Evolutionary conservation across 2,329 filamentous ascomycete genomes (phyloP), one percentile per base, ranked within the genome.

Genomic region (Dendrostoma leiphaemia): DNA sequence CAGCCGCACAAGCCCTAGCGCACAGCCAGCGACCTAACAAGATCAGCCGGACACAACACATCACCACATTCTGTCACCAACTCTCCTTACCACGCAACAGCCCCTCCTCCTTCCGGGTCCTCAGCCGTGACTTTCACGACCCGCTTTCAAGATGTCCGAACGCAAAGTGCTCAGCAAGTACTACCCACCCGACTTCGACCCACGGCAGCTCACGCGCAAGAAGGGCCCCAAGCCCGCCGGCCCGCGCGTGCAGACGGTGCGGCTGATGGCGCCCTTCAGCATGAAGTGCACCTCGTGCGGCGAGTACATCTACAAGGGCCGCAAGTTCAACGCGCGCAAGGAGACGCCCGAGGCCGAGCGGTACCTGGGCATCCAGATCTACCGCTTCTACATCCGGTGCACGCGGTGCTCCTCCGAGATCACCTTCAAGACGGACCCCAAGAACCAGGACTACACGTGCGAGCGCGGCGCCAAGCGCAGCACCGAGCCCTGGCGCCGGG

Each of bases 241-340:
- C 0, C 90, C 90, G 0, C 90, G 90, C 63, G 81, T 91, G 8
- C 90, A 95, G 65, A 91, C 88, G 0, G 91, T 97, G 50, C 87
- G 92, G 41, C 79, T 97, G 31, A 97, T 97, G 91, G 88, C 89
- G 1, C 90, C 91, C 4, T 94, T 92, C 72, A 84, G 81, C 48
- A 90, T 92, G 85, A 86, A 86, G 66, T 92, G 89, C 61, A 72
- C 71, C 2, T 71, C 70, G 1, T 81, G 78, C 57, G 78, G 76
- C 57, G 89, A 95, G 72, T 96, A 88, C 75, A 94, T 96, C 66
- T 60, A 95, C 78, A 90, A 91, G 63, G 92, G 92, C 0, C 84
- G 92, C 57, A 97, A 97, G 66, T 97, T 97, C 80, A 97, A 97
- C 73, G 88, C 91, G 3, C 82, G 90, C 32, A 99, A 99, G 67